These are phyloP conservation scores for Amphichorda felina DNA, from an alignment of 2,329 filamentous ascomycete species.

Conservation along the genomic window DNA sequence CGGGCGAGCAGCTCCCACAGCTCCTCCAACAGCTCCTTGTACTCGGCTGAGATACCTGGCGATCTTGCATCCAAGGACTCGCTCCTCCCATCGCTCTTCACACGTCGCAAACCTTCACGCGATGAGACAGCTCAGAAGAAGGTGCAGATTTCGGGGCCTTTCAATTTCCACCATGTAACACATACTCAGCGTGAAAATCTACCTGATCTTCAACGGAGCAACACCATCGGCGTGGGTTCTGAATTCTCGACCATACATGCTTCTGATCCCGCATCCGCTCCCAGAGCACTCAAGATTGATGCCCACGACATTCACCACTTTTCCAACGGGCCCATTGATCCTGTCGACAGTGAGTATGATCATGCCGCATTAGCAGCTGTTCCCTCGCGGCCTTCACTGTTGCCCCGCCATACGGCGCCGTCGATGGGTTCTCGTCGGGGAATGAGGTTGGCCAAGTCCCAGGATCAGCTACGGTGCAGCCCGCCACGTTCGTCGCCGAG, in stretches of 20 bases:
- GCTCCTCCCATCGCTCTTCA: constrained; percentile 37
- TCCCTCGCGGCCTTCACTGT: constrained; percentile 9
- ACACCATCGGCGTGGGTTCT: constrained; percentile 26
- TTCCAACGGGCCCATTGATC: constrained; percentile 26
- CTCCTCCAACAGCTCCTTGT: constrained; percentile 34
- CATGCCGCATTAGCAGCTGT: constrained; percentile 13
- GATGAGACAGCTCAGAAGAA: constrained; percentile 24
- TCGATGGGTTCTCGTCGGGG: constrained; percentile 18
- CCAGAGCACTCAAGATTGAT: constrained; percentile 12
- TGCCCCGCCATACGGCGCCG: constrained; percentile 9
- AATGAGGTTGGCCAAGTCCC: constrained; percentile 32
- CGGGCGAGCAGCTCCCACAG: constrained; percentile 37
- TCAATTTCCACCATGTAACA: constrained; percentile 55
- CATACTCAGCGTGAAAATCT: constrained; percentile 41
- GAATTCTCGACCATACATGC: constrained; percentile 30
- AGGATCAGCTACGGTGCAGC: constrained; percentile 33
- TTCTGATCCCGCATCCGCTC: constrained; percentile 7
- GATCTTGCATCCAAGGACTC: constrained; percentile 29
- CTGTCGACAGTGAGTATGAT: not conserved
- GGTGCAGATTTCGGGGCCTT: constrained; percentile 48
- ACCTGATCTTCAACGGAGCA: constrained; percentile 24
- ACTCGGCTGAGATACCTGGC: constrained; percentile 28
- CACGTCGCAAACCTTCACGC: constrained; percentile 30
- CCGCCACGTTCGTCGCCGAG: constrained; percentile 36
- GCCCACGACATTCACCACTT: constrained; percentile 31